Conservation (phyloP, 257 asterid species). For the Avicennia marina region DNA sequence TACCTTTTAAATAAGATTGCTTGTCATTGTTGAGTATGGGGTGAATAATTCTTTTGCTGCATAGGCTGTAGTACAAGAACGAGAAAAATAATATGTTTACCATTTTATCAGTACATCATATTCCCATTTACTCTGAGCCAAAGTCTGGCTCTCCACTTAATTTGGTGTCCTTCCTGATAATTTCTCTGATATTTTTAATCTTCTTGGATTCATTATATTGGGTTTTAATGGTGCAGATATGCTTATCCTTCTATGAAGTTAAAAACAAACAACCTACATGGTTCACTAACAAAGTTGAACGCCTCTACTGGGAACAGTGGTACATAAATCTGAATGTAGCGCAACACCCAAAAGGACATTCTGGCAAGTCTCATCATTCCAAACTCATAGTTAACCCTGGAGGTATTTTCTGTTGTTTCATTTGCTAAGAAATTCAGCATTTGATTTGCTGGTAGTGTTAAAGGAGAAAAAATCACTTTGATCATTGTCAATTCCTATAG, state of each 20-base stretch:
- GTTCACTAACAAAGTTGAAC: conserved; percentile 92
- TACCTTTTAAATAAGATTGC: too few species aligned
- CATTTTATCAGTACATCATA: too few species aligned
- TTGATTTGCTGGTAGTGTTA: not conserved
- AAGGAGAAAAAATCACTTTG: not conserved
- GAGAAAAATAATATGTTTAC: too few species aligned
- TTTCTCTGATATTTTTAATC: not conserved
- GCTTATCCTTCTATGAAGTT: conserved; percentile 79
- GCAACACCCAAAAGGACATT: conserved; percentile 63
- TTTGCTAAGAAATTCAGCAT: not conserved
- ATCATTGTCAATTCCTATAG: conserved; percentile 17
- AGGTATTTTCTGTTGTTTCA: conserved; percentile 41
- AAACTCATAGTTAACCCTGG: conserved; percentile 70
- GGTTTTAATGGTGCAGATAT: conserved; percentile 51
- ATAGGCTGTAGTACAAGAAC: not conserved
- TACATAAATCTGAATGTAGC: conserved; percentile 73
- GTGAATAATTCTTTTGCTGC: not conserved
- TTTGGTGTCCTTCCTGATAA: not conserved
- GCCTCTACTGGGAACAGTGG: conserved; percentile 92
- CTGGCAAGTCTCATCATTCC: conserved; percentile 61
- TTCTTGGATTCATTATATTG: conserved; percentile 11
- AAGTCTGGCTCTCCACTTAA: not conserved
- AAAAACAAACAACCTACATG: conserved; percentile 88
- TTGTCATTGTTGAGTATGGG: not conserved
- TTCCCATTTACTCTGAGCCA: too few species aligned